phyloP scores from a whole-genome alignment of 768 basidiomycete species.

The Terana coerulea region DNA sequence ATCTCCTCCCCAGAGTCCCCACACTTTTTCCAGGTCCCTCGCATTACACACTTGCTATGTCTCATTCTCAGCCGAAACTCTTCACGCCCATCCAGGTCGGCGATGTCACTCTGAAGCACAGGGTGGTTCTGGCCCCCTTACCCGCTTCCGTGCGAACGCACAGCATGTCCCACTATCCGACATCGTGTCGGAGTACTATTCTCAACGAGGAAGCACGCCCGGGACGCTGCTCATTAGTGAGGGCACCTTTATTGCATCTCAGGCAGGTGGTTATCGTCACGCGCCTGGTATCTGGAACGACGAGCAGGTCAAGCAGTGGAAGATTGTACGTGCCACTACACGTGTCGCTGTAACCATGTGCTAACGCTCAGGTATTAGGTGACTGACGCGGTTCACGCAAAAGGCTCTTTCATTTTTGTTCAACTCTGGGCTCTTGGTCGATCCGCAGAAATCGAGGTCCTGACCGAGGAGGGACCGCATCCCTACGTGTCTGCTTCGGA shows the following conservation, averaged over 20 bases:
- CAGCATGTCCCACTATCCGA: conserved; percentile 30
- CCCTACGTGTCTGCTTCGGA: conserved; percentile 33
- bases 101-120: conserved; percentile 38
- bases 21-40: too few relatives aligned
- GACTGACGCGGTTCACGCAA: conserved; percentile 52
- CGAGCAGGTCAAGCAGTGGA: conserved; percentile 54
- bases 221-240: conserved; percentile 59
- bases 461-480: conserved; percentile 33
- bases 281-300: conserved; percentile 65
- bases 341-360: background rate
- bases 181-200: conserved; percentile 42
- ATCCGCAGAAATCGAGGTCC: conserved; percentile 28
- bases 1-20: too few relatives aligned
- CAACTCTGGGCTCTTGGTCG: conserved; percentile 61
- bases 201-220: conserved; percentile 41
- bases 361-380: conserved; percentile 33
- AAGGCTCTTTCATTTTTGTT: conserved; percentile 46
- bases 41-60: too few relatives aligned
- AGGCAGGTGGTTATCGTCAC: conserved; percentile 45
- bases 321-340: conserved; percentile 28
- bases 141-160: conserved; percentile 37
- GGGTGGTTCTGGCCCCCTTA: conserved; percentile 54
- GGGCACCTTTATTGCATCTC: conserved; percentile 46
- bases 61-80: conserved; percentile 22
- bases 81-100: conserved; percentile 49